phyloP scores from a whole-genome alignment of 345 rosid genomes.

The Melaleuca alternifolia region DNA sequence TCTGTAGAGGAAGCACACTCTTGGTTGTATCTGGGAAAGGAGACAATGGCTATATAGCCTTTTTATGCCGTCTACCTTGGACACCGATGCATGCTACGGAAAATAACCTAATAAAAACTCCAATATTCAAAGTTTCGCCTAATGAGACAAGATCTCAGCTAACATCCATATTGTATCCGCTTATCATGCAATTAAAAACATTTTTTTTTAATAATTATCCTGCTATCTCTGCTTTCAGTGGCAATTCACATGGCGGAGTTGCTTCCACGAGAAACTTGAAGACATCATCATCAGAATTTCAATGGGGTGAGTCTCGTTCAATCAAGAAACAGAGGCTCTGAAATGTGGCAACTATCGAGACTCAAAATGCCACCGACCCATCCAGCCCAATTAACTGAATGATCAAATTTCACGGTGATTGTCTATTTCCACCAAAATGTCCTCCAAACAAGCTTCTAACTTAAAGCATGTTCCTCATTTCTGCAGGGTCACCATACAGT shows the following conservation, averaged over 20 bases:
- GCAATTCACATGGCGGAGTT: conserved; percentile 29
- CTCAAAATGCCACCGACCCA: not conserved
- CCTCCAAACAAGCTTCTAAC: not conserved
- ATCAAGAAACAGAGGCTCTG: not conserved
- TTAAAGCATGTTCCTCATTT: not conserved
- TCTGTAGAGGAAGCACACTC: not conserved
- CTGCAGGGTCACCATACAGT: conserved; percentile 68
- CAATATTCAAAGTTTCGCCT: not conserved
- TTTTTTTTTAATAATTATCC: not conserved
- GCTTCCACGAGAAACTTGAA: conserved; percentile 31
- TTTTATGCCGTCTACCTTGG: not conserved
- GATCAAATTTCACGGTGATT: not conserved
- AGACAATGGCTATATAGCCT: not conserved
- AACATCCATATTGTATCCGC: not conserved
- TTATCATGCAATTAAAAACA: not conserved
- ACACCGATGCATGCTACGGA: not conserved
- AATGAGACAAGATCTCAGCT: not conserved
- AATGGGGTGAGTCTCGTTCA: conserved; percentile 54
- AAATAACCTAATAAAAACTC: not conserved
- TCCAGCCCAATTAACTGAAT: not conserved
- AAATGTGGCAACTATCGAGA: not conserved
- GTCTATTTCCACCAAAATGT: not conserved
- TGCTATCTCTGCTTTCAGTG: conserved; percentile 34
- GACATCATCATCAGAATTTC: conserved; percentile 56
- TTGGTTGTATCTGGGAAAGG: not conserved